phyloP scores from a whole-genome alignment of 352 stramenopile species.

The Pythium brassicae region DNA sequence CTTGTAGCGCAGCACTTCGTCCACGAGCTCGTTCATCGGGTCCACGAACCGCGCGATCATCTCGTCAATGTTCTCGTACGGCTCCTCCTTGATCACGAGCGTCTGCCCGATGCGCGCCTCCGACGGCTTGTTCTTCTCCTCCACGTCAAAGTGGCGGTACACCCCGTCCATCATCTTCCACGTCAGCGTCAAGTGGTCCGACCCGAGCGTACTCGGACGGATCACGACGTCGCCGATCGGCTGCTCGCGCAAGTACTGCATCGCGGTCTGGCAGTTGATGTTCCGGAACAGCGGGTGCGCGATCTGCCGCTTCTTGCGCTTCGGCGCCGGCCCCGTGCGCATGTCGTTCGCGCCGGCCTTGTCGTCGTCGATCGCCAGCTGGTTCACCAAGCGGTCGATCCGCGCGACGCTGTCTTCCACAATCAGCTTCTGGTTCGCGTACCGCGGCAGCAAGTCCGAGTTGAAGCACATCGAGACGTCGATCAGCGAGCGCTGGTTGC shows the following conservation, averaged over 20 bases:
- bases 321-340: conserved; percentile 24
- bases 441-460: conserved; percentile 46
- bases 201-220: conserved; percentile 76
- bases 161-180: conserved; percentile 88
- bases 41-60: conserved; percentile 85
- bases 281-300: conserved; percentile 84
- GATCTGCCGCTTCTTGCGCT: conserved; percentile 86
- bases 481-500: conserved; percentile 68
- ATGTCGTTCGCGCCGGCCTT: conserved; percentile 34
- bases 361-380: conserved; percentile 68
- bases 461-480: conserved; percentile 75
- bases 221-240: conserved; percentile 81
- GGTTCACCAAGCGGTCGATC: conserved; percentile 75
- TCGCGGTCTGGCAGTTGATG: conserved; percentile 78
- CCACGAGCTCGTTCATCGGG: conserved; percentile 85
- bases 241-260: conserved; percentile 79
- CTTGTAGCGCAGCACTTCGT: conserved; percentile 85
- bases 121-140: conserved; percentile 85
- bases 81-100: conserved; percentile 85
- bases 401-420: conserved; percentile 64
- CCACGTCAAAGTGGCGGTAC: conserved; percentile 86
- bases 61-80: conserved; percentile 86
- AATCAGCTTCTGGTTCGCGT: conserved; percentile 48
- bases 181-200: conserved; percentile 82
- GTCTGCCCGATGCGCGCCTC: conserved; percentile 76